Base-by-base conservation (phyloP, 2,329 filamentous ascomycete genomes). In the Aspergillus sp. region DNA sequence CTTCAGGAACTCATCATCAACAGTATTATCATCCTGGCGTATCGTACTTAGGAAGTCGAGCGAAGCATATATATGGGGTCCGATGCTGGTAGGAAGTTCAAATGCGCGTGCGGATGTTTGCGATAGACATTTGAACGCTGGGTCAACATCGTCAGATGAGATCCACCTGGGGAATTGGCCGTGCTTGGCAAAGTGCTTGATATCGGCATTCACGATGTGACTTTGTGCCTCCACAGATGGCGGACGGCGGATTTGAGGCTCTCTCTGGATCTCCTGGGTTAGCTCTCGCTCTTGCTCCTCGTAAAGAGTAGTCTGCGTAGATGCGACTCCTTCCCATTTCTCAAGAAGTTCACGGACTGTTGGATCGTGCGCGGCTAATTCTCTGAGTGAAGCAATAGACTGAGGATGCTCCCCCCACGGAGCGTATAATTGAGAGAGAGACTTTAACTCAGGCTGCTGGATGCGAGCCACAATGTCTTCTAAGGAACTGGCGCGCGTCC, bases 211-310 rank as follows among this genome's bases (percentile, higher is more conserved):
- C 2, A 63, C 6, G 12, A 15, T 4, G 21, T 60, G 53, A 15
- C 15, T n/a, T 0, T 85, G 60, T 0, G 85, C 76, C 1, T 64
- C 33, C 1, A 76, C 73, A 0, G 70, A 57, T 0, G 67, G 65
- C 0, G 85, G 82, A 1, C 74, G 77, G 62, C 87, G 76, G 0
- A 84, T 62, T 49, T 89, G 74, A 2, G 79, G 73, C 64, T 90
- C 84, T 33, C 81, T 73, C 61, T 90, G 84, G 0, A 83, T 79
- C 59, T 91, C 87, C 0, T 84, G 84, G 0, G 83, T 77, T 0
- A 91, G 73, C 44, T 68, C 48, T 15, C 87, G 78, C 66, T 91
- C 88, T 62, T 90, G 86, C 56, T 91, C 87, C 64, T 90, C 86
- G 3, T 84, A 76, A n/a, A 89, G 68, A 31, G 9, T 11, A 31